A percentile compares a stretch with the other conserved stretches of the same genome.
Conservation (phyloP, 148 eudicot species). For the Vaccinium corymbosum region DNA sequence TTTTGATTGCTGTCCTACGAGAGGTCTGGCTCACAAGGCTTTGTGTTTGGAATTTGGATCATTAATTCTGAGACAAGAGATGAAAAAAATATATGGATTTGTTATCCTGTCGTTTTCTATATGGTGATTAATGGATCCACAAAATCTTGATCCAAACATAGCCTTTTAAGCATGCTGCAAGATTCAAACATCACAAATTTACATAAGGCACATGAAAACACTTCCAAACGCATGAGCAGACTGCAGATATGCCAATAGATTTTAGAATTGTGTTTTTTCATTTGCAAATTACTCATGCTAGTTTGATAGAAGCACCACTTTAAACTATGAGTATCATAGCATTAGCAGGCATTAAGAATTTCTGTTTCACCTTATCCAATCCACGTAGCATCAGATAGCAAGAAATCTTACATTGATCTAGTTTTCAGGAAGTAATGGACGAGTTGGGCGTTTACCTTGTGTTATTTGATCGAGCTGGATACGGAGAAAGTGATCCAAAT, state of each 20-base stretch:
- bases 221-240: not conserved
- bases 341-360: not conserved
- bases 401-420: constrained; percentile 23
- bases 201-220: not conserved
- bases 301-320: not conserved
- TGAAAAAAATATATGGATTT: not conserved
- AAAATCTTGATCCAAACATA: not conserved
- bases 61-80: not conserved
- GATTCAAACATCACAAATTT: not conserved
- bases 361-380: not conserved
- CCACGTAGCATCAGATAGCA: not conserved
- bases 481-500: constrained; percentile 69
- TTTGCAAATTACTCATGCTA: not conserved
- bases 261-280: not conserved
- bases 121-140: not conserved
- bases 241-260: not conserved
- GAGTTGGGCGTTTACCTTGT: constrained; percentile 48
- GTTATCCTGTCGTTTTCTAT: not conserved
- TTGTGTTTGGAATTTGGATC: not conserved
- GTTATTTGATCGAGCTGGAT: constrained; percentile 62
- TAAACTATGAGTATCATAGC: not conserved
- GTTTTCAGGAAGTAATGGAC: constrained; percentile 56
- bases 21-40: no score
- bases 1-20: no score
- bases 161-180: not conserved